Conservation (phyloP, 2,329 filamentous ascomycete species). For the Colletotrichum phormii region DNA sequence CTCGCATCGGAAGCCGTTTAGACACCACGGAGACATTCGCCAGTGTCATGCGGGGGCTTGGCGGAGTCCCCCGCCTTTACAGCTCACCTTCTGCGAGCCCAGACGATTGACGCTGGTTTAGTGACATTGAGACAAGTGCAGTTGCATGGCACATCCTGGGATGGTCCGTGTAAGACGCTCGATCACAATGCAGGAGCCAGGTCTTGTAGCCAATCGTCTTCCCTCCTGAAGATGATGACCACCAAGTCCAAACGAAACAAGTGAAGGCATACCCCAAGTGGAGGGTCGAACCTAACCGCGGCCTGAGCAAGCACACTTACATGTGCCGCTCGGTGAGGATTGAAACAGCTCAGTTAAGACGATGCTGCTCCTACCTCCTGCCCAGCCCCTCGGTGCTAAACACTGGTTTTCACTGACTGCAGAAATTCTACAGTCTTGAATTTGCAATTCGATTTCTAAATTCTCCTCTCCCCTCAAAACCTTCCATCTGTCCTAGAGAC, state of each 20-base stretch:
- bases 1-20: conserved; percentile 22
- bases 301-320: conserved; percentile 22
- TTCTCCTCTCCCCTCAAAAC: background rate
- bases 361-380: conserved; percentile 24
- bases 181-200: conserved; percentile 18
- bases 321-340: conserved; percentile 32
- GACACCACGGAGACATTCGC: background rate
- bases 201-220: conserved; percentile 18
- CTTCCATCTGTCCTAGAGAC: background rate
- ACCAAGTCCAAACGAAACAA: conserved; percentile 24
- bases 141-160: conserved; percentile 17
- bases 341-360: conserved; percentile 33
- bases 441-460: background rate
- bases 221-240: background rate
- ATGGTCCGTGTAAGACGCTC: conserved; percentile 14
- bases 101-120: background rate
- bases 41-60: conserved; percentile 22
- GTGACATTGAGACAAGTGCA: background rate
- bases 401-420: background rate
- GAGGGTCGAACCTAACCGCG: conserved; percentile 29
- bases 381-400: background rate
- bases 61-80: conserved; percentile 13
- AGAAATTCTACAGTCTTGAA: background rate
- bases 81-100: conserved; percentile 6
- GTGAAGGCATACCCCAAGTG: conserved; percentile 22